Evolutionary conservation across 768 basidiomycete species (phyloP), one percentile per base, ranked within the genome.

Genomic region (Nidula microcarpa): DNA sequence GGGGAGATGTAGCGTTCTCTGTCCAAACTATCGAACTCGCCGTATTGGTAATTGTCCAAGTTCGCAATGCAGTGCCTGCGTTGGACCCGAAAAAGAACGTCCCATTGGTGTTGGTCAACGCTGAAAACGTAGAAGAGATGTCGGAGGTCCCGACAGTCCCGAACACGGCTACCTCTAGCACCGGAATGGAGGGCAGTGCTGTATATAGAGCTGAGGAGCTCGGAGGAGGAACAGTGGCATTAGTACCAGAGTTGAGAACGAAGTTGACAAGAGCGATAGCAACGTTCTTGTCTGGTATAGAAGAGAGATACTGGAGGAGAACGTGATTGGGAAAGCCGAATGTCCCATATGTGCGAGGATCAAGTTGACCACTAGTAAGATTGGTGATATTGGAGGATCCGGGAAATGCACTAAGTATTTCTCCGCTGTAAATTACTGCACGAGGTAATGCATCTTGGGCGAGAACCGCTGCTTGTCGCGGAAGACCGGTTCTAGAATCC

Each of bases 81-180:
- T 73, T 65, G 33, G 83, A 81, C 14, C 86, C 86, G 62, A 86
- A 87, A 61, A 85, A 85, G 36, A 87, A 65, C 1, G 71, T 57
- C 7, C 75, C 79, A 30, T 73, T 71, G 17, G 81, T 64, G 8
- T 73, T 74, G 7, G 77, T 69, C 54, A 86, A 80, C 6, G 81
- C 75, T 16, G 84, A 80, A 18, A 76, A 66, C 6, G 75, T 74
- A 34, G 69, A 76, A 35, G 58, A 57, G 32, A 84, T 62, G 60
- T 87, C 85, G 3, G 74, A 57, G 14, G 77, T 72, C 11, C 64
- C 60, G 23, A 87, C 63, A 11, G 75, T 68, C 5, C 85, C 86
- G 61, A 87, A 86, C n/a, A 87, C 60, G 1, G 83, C 84, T 3
- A 85, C 81, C 65, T 86, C 85, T 35, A 88, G 60, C 1, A 68